A percentile compares a stretch with the other conserved stretches of the same genome.
Conservation (phyloP, 257 asterid genomes). For the Fraxinus quadrangulata region DNA sequence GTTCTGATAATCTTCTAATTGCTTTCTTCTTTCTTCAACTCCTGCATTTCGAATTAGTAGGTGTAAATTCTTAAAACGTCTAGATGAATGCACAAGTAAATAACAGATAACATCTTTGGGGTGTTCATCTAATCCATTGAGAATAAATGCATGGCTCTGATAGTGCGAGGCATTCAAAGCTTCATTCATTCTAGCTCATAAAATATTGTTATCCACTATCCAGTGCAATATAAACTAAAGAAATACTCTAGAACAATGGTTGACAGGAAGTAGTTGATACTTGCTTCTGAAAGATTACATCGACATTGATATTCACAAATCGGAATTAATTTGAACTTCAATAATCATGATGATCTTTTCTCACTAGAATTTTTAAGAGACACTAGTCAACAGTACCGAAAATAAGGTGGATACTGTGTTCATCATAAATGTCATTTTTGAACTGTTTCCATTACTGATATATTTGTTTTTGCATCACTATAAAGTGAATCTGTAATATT, state of each 20-base stretch:
- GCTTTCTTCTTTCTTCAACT: background rate
- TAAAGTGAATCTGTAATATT: background rate
- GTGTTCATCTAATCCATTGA: background rate
- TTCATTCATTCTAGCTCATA: background rate
- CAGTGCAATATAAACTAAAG: too few species aligned
- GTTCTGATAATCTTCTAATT: background rate
- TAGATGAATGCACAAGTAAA: background rate
- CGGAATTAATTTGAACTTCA: background rate
- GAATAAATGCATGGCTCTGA: background rate
- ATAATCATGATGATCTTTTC: background rate
- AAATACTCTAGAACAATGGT: background rate
- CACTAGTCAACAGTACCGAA: background rate
- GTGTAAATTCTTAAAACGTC: background rate
- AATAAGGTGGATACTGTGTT: background rate
- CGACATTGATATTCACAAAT: background rate
- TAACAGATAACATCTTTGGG: background rate
- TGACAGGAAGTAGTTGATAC: background rate
- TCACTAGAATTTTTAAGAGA: background rate
- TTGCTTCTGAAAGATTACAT: background rate
- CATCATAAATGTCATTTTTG: background rate
- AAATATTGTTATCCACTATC: background rate
- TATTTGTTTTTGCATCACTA: background rate
- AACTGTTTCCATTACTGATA: background rate
- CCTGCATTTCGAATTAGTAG: background rate
- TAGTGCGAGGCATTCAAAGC: background rate